phyloP scores from a whole-genome alignment of 1,139 yeast species.

The Nakaseomyces glabratus region DNA sequence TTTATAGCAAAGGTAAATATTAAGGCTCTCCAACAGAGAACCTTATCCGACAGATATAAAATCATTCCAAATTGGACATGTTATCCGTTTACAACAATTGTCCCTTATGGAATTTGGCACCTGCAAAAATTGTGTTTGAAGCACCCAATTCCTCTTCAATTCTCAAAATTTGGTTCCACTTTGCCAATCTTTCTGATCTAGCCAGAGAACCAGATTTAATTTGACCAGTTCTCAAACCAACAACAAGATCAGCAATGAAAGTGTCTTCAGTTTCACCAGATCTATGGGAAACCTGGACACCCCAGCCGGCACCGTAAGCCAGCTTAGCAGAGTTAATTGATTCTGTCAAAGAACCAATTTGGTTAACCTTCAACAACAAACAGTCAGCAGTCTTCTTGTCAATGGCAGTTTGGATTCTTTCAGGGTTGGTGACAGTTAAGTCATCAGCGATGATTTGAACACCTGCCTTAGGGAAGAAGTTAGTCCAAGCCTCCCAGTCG shows the following conservation, averaged over 20 bases:
- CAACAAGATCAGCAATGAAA: conserved; percentile 91
- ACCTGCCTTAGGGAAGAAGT: conserved; percentile 66
- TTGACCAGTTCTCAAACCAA: conserved; percentile 95
- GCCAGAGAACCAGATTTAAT: conserved; percentile 99
- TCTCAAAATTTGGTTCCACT: conserved; percentile 92
- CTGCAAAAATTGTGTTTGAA: conserved; percentile 85
- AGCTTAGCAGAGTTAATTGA: conserved; percentile 88
- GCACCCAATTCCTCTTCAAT: conserved; percentile 95
- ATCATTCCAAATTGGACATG: too few species aligned
- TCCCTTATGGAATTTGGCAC: conserved; percentile 65
- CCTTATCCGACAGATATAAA: too few species aligned
- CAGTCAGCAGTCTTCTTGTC: conserved; percentile 91
- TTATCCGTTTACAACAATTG: conserved; percentile 30
- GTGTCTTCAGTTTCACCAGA: conserved; percentile 99
- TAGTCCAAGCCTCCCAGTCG: conserved; percentile 97
- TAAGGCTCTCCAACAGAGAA: too few species aligned
- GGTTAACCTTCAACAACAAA: conserved; percentile 90
- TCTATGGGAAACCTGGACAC: conserved; percentile 97
- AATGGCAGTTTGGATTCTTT: conserved; percentile 85
- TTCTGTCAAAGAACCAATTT: conserved; percentile 85
- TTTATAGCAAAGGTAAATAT: too few species aligned
- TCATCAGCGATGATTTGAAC: conserved; percentile 94
- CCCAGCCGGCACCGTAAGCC: conserved; percentile 90
- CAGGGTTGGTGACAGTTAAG: conserved; percentile 94
- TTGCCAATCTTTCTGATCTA: conserved; percentile 97